Evolutionary conservation across 106 monocot genomes (phyloP).

Genomic region (Dendrobium officinale): DNA sequence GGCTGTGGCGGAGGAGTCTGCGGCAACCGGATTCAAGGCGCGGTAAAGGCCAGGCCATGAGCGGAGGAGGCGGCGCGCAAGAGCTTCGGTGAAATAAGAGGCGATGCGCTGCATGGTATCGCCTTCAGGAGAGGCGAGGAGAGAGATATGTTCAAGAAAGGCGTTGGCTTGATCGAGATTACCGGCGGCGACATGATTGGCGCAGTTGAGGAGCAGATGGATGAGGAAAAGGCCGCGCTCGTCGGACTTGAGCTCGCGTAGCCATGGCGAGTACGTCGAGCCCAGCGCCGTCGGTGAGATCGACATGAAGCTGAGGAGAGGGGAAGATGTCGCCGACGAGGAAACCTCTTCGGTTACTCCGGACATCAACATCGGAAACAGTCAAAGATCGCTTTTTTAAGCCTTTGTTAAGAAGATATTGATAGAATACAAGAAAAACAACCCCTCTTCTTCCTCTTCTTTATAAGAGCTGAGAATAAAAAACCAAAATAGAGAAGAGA

Average conservation of each 20-base stretch:
- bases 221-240: constrained; percentile 68
- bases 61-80: constrained; percentile 49
- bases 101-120: constrained; percentile 78
- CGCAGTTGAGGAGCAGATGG: constrained; percentile 74
- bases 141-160: constrained; percentile 50
- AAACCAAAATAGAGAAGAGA: background rate
- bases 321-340: constrained; percentile 37
- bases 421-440: background rate
- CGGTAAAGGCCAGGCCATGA: constrained; percentile 43
- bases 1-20: background rate
- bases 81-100: constrained; percentile 50
- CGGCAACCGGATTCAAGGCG: constrained; percentile 15
- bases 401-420: too few species aligned
- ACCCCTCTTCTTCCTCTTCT: background rate
- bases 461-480: background rate
- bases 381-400: background rate
- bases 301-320: constrained; percentile 38
- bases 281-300: constrained; percentile 27
- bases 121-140: constrained; percentile 50
- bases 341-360: constrained; percentile 27
- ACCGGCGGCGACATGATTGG: constrained; percentile 40
- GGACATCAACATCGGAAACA: background rate
- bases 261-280: constrained; percentile 18
- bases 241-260: constrained; percentile 52
- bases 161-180: constrained; percentile 47